Conservation (phyloP, 768 basidiomycete genomes). For the Boletus rubroflammeus region DNA sequence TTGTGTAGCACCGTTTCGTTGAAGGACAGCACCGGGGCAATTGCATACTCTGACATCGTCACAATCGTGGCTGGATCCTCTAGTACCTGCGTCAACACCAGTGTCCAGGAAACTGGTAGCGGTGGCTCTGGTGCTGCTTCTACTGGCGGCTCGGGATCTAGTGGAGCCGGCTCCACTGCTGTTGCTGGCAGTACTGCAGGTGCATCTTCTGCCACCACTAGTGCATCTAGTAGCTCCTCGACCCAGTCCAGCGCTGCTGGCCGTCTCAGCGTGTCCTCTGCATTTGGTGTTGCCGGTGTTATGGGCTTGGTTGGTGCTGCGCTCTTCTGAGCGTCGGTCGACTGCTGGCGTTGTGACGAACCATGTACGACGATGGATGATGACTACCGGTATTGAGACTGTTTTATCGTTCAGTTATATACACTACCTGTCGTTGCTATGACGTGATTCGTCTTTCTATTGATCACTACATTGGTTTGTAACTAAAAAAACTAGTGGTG, state of each 20-base stretch:
- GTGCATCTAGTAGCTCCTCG: slow-evolving; percentile 25
- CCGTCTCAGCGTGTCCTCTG: slow-evolving; percentile 27
- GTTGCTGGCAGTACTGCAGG: not conserved
- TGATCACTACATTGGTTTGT: slow-evolving; percentile 19
- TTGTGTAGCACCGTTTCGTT: slow-evolving; percentile 46
- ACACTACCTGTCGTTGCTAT: slow-evolving; percentile 18
- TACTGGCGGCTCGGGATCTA: slow-evolving; percentile 4
- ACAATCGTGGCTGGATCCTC: slow-evolving; percentile 39
- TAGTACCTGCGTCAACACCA: slow-evolving; percentile 27
- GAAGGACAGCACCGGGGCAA: slow-evolving; percentile 56
- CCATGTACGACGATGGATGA: slow-evolving; percentile 12
- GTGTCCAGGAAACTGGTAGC: slow-evolving; percentile 1
- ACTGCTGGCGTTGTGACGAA: slow-evolving; percentile 4
- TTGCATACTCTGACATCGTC: slow-evolving; percentile 50
- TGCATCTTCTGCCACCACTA: slow-evolving; percentile 8
- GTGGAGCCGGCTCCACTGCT: not conserved
- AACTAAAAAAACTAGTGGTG: slow-evolving; percentile 1
- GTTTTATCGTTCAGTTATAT: slow-evolving; percentile 16
- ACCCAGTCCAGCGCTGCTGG: slow-evolving; percentile 32
- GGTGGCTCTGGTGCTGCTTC: slow-evolving; percentile 5
- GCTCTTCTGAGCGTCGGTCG: slow-evolving; percentile 36
- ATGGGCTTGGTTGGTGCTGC: slow-evolving; percentile 51
- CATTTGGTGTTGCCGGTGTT: slow-evolving; percentile 45
- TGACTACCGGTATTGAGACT: slow-evolving; percentile 5
- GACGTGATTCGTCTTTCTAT: slow-evolving; percentile 4